phyloP scores from a whole-genome alignment of 768 basidiomycete species.

The Cubamyces sp. region DNA sequence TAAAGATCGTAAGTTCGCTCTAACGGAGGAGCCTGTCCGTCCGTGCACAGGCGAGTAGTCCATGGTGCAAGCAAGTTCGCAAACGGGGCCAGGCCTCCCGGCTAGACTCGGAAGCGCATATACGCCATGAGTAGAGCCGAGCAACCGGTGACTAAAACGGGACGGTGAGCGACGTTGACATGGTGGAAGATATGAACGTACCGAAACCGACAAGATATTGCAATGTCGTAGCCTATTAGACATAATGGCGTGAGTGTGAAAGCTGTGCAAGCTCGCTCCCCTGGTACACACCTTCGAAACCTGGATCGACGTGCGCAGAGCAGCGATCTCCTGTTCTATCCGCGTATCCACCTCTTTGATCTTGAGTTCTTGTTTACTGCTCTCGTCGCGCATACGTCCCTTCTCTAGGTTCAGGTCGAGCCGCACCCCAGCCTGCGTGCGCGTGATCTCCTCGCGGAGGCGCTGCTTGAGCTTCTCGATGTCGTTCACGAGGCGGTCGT shows the following conservation, averaged over 20 bases:
- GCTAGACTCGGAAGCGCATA: constrained; percentile 64
- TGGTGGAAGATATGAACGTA: constrained; percentile 41
- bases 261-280: no score
- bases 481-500: constrained; percentile 88
- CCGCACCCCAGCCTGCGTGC: constrained; percentile 91
- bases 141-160: constrained; percentile 76
- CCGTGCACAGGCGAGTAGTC: neutral
- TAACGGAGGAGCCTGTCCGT: constrained; percentile 13
- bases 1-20: constrained; percentile 2
- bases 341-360: constrained; percentile 97
- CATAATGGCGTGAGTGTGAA: neutral
- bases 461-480: constrained; percentile 95
- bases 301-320: constrained; percentile 80
- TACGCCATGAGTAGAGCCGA: constrained; percentile 89
- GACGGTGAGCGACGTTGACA: neutral
- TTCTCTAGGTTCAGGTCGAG: constrained; percentile 97
- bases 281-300: constrained; percentile 68
- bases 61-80: neutral
- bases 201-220: constrained; percentile 90
- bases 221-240: constrained; percentile 71
- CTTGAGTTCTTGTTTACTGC: constrained; percentile 89
- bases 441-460: constrained; percentile 86
- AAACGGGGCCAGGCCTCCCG: neutral
- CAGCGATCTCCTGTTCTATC: constrained; percentile 95
- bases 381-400: constrained; percentile 93